These are phyloP conservation scores for Pseudocercospora macadamiae DNA, from an alignment of 2,329 filamentous ascomycete species.

Conservation along the genomic window DNA sequence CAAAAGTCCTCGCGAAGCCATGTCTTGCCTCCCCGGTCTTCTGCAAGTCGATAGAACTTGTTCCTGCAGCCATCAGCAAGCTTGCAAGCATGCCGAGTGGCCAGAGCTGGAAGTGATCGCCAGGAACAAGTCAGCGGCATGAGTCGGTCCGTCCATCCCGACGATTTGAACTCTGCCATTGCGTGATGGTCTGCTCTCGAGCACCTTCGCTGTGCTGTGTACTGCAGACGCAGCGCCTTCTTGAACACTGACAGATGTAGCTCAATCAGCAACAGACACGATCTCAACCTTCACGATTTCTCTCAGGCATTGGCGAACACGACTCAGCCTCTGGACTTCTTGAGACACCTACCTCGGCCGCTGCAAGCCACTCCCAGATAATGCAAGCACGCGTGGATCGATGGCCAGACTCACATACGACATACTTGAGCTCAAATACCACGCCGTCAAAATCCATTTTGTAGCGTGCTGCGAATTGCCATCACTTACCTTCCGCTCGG, in stretches of 20 bases:
- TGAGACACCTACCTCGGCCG: neutral
- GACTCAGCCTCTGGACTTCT: neutral
- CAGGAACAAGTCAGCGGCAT: constrained; percentile 16
- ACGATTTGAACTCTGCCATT: too few relatives aligned
- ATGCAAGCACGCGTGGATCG: neutral
- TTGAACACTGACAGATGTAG: neutral
- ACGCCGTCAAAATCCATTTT: neutral
- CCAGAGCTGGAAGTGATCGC: constrained; percentile 8
- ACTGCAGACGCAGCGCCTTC: too few relatives aligned
- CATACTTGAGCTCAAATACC: neutral
- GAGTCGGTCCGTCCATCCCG: neutral
- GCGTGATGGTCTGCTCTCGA: too few relatives aligned
- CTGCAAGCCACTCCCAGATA: neutral
- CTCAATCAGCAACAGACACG: neutral
- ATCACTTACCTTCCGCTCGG: too few relatives aligned
- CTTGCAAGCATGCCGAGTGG: constrained; percentile 1
- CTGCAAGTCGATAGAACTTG: neutral
- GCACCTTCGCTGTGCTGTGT: too few relatives aligned
- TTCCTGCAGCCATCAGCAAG: neutral
- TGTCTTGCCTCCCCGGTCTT: neutral
- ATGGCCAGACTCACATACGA: too few relatives aligned
- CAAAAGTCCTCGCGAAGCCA: neutral
- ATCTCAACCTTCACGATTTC: neutral
- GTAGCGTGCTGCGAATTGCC: neutral
- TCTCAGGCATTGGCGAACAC: neutral